A percentile compares a stretch with the other conserved stretches of the same genome.
These are phyloP conservation scores for Trichoderma aggressivum DNA, from an alignment of 2,329 filamentous ascomycete genomes.

Conservation along the genomic window DNA sequence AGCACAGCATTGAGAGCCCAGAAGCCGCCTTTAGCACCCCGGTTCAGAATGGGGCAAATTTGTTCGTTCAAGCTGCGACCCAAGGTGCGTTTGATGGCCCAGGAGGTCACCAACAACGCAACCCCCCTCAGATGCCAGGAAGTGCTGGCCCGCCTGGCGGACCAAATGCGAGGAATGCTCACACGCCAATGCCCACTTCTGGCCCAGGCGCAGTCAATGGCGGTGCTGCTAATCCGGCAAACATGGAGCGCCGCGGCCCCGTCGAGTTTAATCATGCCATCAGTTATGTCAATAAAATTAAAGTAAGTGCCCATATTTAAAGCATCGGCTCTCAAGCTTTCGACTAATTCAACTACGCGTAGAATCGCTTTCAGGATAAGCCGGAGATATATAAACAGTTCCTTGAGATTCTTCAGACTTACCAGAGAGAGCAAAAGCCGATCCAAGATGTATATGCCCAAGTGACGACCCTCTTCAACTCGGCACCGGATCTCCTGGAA, in stretches of 20 bases:
- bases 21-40: conserved; percentile 61
- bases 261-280: conserved; percentile 99
- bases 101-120: conserved; percentile 31
- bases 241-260: conserved; percentile 81
- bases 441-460: conserved; percentile 98
- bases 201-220: conserved; percentile 61
- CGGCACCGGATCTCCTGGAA: conserved; percentile 89
- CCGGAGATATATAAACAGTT: conserved; percentile 99
- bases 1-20: conserved; percentile 60
- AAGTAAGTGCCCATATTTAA: conserved; percentile 57
- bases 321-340: not conserved
- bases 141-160: conserved; percentile 36
- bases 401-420: conserved; percentile 94
- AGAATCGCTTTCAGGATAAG: conserved; percentile 96
- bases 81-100: conserved; percentile 35
- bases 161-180: conserved; percentile 49
- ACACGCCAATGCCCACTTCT: conserved; percentile 57
- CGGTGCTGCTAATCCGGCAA: conserved; percentile 54
- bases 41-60: conserved; percentile 46
- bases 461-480: conserved; percentile 89
- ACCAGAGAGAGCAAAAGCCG: conserved; percentile 95
- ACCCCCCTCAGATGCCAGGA: conserved; percentile 29
- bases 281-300: conserved; percentile 99
- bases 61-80: conserved; percentile 44
- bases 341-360: conserved; percentile 21